phyloP scores from a whole-genome alignment of 331 rosid genomes.

The Telfairia occidentalis region DNA sequence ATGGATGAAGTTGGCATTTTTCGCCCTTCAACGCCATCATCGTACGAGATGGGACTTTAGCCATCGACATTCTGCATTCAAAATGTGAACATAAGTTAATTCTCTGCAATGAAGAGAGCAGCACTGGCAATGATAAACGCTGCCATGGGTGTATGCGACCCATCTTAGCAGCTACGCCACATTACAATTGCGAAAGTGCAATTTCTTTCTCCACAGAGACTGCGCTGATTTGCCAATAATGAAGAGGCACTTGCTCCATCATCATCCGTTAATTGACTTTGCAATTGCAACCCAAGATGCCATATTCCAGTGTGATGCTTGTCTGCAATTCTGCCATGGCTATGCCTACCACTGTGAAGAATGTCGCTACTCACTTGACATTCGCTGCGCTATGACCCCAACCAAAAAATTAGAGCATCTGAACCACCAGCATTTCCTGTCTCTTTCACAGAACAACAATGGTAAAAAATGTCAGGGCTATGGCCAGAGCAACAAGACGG shows the following conservation, averaged over 20 bases:
- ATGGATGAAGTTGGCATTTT: too few species aligned
- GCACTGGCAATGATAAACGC: background rate
- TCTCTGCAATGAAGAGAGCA: background rate
- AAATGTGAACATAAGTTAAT: background rate
- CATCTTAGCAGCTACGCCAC: background rate
- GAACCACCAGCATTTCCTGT: background rate
- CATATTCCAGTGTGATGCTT: background rate
- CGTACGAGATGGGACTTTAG: too few species aligned
- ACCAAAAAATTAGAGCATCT: background rate
- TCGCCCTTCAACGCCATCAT: too few species aligned
- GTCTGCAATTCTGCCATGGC: background rate
- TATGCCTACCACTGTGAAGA: background rate
- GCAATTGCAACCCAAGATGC: background rate
- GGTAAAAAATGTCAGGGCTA: background rate
- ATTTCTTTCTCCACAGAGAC: background rate
- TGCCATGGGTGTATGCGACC: background rate
- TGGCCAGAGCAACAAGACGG: background rate
- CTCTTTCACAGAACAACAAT: background rate
- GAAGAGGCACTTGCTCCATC: background rate
- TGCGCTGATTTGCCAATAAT: background rate
- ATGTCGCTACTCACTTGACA: background rate
- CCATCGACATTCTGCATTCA: too few species aligned
- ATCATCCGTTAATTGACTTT: background rate
- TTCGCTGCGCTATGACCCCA: background rate
- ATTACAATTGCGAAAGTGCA: background rate